phyloP scores from a whole-genome alignment of 768 basidiomycete genomes.

The Hortiboletus campestris region DNA sequence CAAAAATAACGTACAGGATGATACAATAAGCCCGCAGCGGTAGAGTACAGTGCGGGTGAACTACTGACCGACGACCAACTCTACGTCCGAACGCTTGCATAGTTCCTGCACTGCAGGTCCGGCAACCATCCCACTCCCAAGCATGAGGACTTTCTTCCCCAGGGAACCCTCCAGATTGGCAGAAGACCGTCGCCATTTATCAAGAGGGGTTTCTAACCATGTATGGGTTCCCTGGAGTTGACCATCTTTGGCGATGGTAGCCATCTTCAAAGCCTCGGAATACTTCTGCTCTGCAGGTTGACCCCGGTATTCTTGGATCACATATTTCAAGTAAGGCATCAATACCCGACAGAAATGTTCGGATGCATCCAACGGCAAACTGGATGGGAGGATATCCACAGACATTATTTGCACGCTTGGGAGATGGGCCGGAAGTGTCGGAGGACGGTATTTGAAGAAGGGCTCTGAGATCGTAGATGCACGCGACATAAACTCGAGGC shows the following conservation, averaged over 20 bases:
- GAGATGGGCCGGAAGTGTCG: constrained; percentile 41
- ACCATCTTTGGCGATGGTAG: constrained; percentile 68
- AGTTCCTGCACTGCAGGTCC: constrained; percentile 82
- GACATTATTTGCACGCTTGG: constrained; percentile 78
- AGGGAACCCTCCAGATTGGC: background rate
- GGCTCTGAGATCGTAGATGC: constrained; percentile 78
- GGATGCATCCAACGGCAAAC: constrained; percentile 81
- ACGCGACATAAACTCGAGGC: constrained; percentile 77
- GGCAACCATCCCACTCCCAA: constrained; percentile 96
- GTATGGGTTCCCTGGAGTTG: constrained; percentile 48
- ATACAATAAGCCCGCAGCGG: constrained; percentile 14
- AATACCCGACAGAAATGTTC: constrained; percentile 68
- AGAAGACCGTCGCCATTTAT: constrained; percentile 36
- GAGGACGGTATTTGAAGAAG: constrained; percentile 53
- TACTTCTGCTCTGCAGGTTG: constrained; percentile 28
- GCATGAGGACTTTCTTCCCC: constrained; percentile 66
- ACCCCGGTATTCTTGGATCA: constrained; percentile 45
- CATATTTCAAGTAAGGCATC: constrained; percentile 61
- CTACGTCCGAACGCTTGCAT: constrained; percentile 56
- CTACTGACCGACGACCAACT: constrained; percentile 73
- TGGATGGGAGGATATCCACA: constrained; percentile 87
- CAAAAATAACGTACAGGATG: constrained; percentile 9
- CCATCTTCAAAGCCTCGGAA: constrained; percentile 53
- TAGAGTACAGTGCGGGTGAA: constrained; percentile 6
- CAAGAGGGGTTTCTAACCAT: constrained; percentile 58